Evolutionary conservation across 2,329 filamentous ascomycete genomes (phyloP), one percentile per base, ranked within the genome.

Genomic region (Pseudogymnoascus sp.): DNA sequence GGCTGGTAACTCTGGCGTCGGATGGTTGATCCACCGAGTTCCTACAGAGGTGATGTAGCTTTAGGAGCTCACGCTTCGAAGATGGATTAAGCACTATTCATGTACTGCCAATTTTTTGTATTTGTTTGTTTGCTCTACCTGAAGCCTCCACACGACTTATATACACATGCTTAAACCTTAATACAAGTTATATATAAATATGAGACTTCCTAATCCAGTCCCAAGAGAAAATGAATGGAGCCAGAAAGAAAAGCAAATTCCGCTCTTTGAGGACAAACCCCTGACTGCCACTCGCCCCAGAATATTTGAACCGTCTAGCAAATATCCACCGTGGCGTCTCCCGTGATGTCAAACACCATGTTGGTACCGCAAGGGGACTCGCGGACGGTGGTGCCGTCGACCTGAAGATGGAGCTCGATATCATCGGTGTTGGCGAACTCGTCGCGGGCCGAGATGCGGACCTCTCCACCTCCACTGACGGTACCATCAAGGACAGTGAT

Each of bases 311-410:
- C 25, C 9, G 32, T 18, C 39, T 68, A 78, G 65, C 79, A 81
- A 34, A 81, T 67, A 58, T 71, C 71, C 67, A 72, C 67, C 3
- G 63, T 65, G 0, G 73, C 80, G 58, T 76, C 77, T 0, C 81
- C 81, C 2, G 76, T 72, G 14, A 83, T 71, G 1, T 65, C 75
- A 76, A 79, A 81, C 60, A 68, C 79, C 14, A 75, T 79, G 59
- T 84, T 83, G 2, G 76, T 74, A 4, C 77, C 80, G 47, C 81
- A 84, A 5, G 81, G 81, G 2, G 73, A 77, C 70, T 84, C 81
- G 6, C 76, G 73, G 2, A 84, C 80, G 2, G 76, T 71, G 37
- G 74, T 83, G 35, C 72, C 70, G 66, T 83, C 76, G 2, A 84
- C 80, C 28, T 70, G 73, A 14, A 80, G 66, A 1, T 75, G 78